A percentile compares a stretch with the other conserved stretches of the same genome.
phyloP scores from a whole-genome alignment of 2,329 filamentous ascomycete species.

The Endoconidiophora polonica region DNA sequence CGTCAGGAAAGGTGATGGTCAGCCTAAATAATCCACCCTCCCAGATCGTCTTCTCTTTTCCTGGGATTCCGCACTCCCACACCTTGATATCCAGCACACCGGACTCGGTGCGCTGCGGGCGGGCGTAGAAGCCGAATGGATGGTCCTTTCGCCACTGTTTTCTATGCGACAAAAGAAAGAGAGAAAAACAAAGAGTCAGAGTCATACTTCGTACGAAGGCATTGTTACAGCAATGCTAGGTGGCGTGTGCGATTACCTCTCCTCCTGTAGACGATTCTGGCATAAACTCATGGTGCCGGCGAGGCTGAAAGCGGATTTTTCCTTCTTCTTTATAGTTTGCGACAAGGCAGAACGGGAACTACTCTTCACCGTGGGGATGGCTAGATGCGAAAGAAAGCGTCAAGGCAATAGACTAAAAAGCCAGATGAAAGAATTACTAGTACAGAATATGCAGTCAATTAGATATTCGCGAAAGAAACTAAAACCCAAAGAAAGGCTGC shows the following conservation, averaged over 20 bases:
- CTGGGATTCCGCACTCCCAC: slow-evolving; percentile 94
- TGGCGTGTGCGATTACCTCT: slow-evolving; percentile 40
- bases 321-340: no score
- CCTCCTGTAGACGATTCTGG: slow-evolving; percentile 72
- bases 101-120: slow-evolving; percentile 58
- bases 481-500: no score
- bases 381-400: no score
- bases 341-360: no score
- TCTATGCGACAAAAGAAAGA: slow-evolving; percentile 28
- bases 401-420: no score
- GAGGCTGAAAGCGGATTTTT: no score
- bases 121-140: slow-evolving; percentile 93
- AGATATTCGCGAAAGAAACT: no score
- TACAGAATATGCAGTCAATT: no score
- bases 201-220: slow-evolving; percentile 6
- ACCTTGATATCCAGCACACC: slow-evolving; percentile 81
- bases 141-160: slow-evolving; percentile 97
- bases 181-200: slow-evolving; percentile 1
- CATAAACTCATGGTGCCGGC: slow-evolving; percentile 35
- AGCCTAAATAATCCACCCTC: slow-evolving; percentile 95
- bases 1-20: slow-evolving; percentile 81
- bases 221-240: no score
- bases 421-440: no score
- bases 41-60: slow-evolving; percentile 95
- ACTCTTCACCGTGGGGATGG: no score